Conservation (phyloP, 192 early-diverging fungal species). For the Coemansia sp. region DNA sequence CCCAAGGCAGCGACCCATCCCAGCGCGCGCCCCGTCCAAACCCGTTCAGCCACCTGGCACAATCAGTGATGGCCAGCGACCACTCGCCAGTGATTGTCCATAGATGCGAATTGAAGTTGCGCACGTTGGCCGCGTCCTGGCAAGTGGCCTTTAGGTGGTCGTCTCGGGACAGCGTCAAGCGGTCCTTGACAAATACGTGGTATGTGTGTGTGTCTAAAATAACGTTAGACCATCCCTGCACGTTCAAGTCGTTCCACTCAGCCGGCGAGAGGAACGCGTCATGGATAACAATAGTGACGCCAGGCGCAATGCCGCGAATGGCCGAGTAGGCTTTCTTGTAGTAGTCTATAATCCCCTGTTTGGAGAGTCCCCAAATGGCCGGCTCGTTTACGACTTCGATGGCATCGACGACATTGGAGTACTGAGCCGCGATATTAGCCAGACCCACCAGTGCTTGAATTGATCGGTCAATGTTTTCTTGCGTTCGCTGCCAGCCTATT, state of each 20-base stretch:
- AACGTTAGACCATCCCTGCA: constrained; percentile 50
- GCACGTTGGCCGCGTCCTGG: constrained; percentile 39
- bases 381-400: constrained; percentile 58
- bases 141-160: constrained; percentile 43
- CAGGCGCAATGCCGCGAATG: constrained; percentile 42
- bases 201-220: constrained; percentile 60
- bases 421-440: constrained; percentile 46
- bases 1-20: constrained; percentile 62
- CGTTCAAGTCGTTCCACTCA: constrained; percentile 39
- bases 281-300: constrained; percentile 44
- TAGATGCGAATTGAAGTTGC: constrained; percentile 31
- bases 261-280: constrained; percentile 51
- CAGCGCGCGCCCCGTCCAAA: constrained; percentile 61
- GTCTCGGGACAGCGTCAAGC: constrained; percentile 24
- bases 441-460: constrained; percentile 57
- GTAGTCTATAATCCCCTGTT: constrained; percentile 36
- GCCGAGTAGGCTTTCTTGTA: constrained; percentile 46
- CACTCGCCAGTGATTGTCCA: constrained; percentile 75
- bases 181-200: constrained; percentile 55
- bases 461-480: constrained; percentile 61
- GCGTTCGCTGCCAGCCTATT: constrained; percentile 51
- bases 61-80: constrained; percentile 73
- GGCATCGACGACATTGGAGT: constrained; percentile 39
- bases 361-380: constrained; percentile 49
- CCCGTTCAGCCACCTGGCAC: constrained; percentile 73